phyloP scores from a whole-genome alignment of 371 early-diverging fungal genomes.

The Homolaphlyctis polyrhiza region DNA sequence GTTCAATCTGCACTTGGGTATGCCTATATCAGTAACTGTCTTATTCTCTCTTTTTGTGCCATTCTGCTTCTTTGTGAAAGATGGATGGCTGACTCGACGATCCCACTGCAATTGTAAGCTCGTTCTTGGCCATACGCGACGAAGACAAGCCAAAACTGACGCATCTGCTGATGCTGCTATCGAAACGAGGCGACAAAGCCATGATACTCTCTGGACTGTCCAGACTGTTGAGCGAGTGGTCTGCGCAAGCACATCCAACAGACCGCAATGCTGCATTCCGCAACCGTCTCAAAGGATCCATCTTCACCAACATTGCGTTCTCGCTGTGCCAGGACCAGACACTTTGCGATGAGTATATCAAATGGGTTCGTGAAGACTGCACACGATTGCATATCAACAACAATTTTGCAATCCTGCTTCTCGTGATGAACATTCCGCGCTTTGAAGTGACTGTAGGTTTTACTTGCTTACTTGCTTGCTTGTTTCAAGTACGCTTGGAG shows the following conservation, averaged over 20 bases:
- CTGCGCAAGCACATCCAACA: background rate
- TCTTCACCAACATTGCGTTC: slow-evolving; percentile 1
- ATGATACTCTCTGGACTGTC: background rate
- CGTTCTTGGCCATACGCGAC: too few species aligned
- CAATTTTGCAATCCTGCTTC: background rate
- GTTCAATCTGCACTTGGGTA: background rate
- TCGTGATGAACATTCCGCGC: background rate
- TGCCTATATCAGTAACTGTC: background rate
- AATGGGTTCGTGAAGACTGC: background rate
- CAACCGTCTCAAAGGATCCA: background rate
- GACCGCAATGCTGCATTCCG: background rate
- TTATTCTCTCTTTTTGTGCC: too few species aligned
- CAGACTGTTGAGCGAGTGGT: background rate
- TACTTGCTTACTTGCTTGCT: background rate
- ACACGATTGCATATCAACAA: background rate
- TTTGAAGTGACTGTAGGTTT: background rate
- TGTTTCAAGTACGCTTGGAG: background rate
- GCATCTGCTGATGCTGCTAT: background rate
- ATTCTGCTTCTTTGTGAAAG: background rate
- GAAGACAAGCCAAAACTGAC: background rate
- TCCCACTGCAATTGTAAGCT: too few species aligned
- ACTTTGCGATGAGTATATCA: background rate
- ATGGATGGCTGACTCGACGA: background rate
- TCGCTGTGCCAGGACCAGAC: background rate
- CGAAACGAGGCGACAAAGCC: background rate